phyloP scores from a whole-genome alignment of 257 asterid species.

The Cordia subcordata region DNA sequence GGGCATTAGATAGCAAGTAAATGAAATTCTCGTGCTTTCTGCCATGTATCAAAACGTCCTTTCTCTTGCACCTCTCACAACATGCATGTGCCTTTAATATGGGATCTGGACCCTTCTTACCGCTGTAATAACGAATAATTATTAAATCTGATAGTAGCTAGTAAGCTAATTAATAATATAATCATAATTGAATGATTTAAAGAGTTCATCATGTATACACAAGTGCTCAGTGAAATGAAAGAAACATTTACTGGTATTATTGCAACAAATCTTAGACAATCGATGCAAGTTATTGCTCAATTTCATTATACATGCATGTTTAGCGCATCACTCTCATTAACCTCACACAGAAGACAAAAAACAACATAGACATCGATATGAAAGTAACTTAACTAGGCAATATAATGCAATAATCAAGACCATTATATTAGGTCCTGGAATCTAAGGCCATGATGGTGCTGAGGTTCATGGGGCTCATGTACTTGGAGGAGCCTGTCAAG shows the following conservation, averaged over 20 bases:
- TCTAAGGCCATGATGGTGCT: conserved; percentile 55
- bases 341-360: neutral
- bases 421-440: conserved; percentile 24
- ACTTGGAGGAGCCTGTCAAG: conserved; percentile 38
- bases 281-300: neutral
- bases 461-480: conserved; percentile 90
- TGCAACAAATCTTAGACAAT: neutral
- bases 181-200: too few species aligned
- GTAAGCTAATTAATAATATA: too few species aligned
- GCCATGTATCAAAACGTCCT: too few species aligned
- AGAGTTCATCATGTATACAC: too few species aligned
- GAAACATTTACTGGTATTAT: too few species aligned
- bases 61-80: too few species aligned
- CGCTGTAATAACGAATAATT: too few species aligned
- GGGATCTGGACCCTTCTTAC: too few species aligned
- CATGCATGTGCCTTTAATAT: too few species aligned
- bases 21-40: too few species aligned
- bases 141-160: too few species aligned
- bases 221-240: neutral
- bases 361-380: neutral
- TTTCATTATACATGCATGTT: neutral
- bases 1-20: too few species aligned
- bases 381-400: neutral
- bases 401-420: neutral
- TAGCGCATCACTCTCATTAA: neutral